phyloP scores from a whole-genome alignment of 768 basidiomycete genomes.

The Leccinum subtestaceum region DNA sequence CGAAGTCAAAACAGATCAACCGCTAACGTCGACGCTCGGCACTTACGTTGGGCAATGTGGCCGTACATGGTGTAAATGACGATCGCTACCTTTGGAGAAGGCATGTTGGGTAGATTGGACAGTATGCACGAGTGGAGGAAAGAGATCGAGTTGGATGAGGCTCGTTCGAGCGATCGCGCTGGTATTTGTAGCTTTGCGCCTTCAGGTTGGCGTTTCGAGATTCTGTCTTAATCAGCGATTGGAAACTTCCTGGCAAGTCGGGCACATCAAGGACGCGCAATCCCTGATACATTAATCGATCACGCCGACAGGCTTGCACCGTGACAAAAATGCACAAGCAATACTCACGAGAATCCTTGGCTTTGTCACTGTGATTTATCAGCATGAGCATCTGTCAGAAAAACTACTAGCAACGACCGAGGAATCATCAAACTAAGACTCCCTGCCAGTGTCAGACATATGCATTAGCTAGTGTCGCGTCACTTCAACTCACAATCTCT shows the following conservation, averaged over 20 bases:
- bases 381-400: not conserved
- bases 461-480: not conserved
- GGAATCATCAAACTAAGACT: not conserved
- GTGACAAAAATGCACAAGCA: conserved; percentile 1
- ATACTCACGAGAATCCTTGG: conserved; percentile 17
- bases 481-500: not conserved
- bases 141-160: not conserved
- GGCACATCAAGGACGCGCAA: conserved; percentile 14
- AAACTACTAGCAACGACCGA: not conserved
- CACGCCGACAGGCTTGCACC: not conserved
- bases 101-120: conserved; percentile 28
- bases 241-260: not conserved
- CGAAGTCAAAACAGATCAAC: not conserved
- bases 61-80: conserved; percentile 74
- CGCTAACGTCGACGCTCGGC: not conserved
- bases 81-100: conserved; percentile 59
- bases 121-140: not conserved
- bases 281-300: not conserved
- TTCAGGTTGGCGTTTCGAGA: not conserved
- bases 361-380: not conserved
- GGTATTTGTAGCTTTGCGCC: conserved; percentile 15
- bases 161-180: not conserved
- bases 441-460: not conserved
- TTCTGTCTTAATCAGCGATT: not conserved
- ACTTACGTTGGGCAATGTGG: conserved; percentile 66